Percentiles rank a stretch among this genome's conserved stretches.
Conservation (phyloP, 2,329 filamentous ascomycete species). For the Pestalotiopsis fici region DNA sequence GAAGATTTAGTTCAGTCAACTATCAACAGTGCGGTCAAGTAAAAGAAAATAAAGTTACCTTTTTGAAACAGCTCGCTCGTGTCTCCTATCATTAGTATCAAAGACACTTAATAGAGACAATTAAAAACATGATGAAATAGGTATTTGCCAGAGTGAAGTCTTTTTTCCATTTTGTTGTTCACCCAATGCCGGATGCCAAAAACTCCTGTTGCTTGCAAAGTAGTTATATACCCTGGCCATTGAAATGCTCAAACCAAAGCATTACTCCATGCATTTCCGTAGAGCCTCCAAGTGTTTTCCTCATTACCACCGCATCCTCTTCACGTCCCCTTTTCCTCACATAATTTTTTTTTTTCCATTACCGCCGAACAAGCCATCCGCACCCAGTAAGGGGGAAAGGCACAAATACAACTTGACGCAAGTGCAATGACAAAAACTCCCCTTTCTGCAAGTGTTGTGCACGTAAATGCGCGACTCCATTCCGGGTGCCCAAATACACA, state of each 20-base stretch:
- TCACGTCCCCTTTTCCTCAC: not conserved
- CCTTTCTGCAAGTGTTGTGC: constrained; percentile 6
- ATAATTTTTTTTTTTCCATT: not conserved
- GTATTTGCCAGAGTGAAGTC: not conserved
- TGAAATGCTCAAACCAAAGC: constrained; percentile 1
- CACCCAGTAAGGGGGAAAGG: not conserved
- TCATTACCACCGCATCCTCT: not conserved
- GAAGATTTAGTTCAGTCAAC: too few species aligned
- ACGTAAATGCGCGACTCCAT: constrained; percentile 7
- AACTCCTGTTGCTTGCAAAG: constrained; percentile 1
- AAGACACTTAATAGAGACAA: too few species aligned
- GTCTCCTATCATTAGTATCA: too few species aligned
- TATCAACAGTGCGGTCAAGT: too few species aligned
- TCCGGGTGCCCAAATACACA: constrained; percentile 7
- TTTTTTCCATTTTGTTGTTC: not conserved
- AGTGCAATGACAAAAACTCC: constrained; percentile 7
- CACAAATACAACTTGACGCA: not conserved
- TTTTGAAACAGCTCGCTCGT: too few species aligned
- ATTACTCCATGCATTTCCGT: not conserved
- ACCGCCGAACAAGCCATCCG: not conserved
- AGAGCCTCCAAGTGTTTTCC: not conserved
- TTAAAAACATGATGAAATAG: too few species aligned
- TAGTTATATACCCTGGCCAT: not conserved
- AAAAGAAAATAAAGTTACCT: too few species aligned
- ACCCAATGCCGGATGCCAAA: not conserved